Conservation (phyloP, 2,329 filamentous ascomycete genomes). For the Colletotrichum viniferum region DNA sequence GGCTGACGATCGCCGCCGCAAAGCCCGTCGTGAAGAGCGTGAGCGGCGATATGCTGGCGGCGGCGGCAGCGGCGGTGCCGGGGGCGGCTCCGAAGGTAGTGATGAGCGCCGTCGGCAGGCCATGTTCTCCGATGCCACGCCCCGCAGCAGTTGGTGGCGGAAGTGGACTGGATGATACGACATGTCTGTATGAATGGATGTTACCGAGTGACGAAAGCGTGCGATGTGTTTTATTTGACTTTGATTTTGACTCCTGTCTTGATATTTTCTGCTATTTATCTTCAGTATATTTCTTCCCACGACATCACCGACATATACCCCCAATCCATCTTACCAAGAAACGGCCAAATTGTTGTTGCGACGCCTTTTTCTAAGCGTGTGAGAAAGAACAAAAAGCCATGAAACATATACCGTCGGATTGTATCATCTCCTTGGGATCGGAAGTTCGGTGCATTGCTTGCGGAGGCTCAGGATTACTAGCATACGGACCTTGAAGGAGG, state of each 20-base stretch:
- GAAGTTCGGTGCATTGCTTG: neutral
- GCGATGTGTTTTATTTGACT: constrained; percentile 8
- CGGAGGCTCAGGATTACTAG: neutral
- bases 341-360: neutral
- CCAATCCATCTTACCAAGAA: neutral
- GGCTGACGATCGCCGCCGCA: constrained; percentile 46
- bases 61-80: constrained; percentile 20
- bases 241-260: neutral
- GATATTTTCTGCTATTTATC: neutral
- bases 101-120: constrained; percentile 49
- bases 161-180: constrained; percentile 50
- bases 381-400: neutral
- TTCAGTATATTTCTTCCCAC: neutral
- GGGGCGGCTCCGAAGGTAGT: constrained; percentile 45
- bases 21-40: constrained; percentile 49
- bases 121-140: constrained; percentile 46
- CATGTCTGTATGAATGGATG: constrained; percentile 13
- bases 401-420: neutral
- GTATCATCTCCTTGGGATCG: neutral
- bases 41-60: constrained; percentile 28
- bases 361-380: neutral
- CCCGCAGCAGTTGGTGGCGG: constrained; percentile 64
- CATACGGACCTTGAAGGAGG: neutral
- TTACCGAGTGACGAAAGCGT: constrained; percentile 2
- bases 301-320: neutral